Conservation (phyloP, 2,329 filamentous ascomycete genomes). For the Trichoderma asperellum region DNA sequence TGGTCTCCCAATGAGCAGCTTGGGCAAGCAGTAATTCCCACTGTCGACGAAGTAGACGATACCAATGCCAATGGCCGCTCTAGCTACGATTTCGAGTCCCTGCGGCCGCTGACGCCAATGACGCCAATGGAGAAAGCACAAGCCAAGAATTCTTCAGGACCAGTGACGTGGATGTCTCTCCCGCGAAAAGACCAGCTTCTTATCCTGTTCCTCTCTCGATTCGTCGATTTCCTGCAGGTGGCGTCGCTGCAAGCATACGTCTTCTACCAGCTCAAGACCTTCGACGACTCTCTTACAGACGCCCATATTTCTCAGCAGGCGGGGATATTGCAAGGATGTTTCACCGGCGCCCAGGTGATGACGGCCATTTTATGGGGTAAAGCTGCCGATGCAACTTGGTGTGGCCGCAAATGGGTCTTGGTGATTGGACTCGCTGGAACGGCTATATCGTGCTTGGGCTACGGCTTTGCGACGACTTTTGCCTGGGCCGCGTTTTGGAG, state of each 20-base stretch:
- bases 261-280: constrained; percentile 20
- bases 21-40: background rate
- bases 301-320: constrained; percentile 21
- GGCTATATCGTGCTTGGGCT: constrained; percentile 9
- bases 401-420: constrained; percentile 18
- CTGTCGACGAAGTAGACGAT: background rate
- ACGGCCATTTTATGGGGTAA: constrained; percentile 22
- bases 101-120: background rate
- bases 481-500: constrained; percentile 67
- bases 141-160: background rate
- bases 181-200: constrained; percentile 72
- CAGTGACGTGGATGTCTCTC: constrained; percentile 69
- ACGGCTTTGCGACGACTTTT: constrained; percentile 24
- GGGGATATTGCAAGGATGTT: constrained; percentile 6
- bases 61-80: background rate
- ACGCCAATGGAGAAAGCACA: constrained; percentile 3
- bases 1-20: constrained; percentile 1
- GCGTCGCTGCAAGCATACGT: constrained; percentile 20
- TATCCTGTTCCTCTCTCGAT: constrained; percentile 63
- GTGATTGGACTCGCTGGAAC: constrained; percentile 14
- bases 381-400: constrained; percentile 21
- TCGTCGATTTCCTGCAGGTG: constrained; percentile 21
- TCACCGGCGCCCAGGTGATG: constrained; percentile 19
- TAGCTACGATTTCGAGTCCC: background rate
- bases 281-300: constrained; percentile 18